Conservation (phyloP, 192 early-diverging fungal genomes). For the Thamnidium elegans region DNA sequence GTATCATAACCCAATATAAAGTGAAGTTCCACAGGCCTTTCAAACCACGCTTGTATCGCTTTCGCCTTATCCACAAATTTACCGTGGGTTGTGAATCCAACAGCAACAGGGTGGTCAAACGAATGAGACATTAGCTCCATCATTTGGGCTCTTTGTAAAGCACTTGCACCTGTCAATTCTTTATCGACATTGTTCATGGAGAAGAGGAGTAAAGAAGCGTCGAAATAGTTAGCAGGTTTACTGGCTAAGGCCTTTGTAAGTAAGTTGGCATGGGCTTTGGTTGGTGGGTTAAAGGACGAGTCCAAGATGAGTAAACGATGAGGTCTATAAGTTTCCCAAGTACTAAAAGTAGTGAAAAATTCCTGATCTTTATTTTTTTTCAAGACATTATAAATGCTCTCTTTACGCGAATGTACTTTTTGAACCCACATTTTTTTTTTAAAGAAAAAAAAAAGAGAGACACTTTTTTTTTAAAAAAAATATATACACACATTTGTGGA, state of each 20-base stretch:
- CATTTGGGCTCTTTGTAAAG: slow-evolving; percentile 67
- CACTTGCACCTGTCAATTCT: slow-evolving; percentile 45
- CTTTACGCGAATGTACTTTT: not conserved
- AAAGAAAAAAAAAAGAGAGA: not conserved
- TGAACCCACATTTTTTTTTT: not conserved
- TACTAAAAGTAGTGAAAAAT: not conserved
- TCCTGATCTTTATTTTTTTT: not conserved
- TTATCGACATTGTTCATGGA: slow-evolving; percentile 73
- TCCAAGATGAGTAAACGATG: slow-evolving; percentile 51
- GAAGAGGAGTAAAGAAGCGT: slow-evolving; percentile 61
- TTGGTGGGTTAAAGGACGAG: slow-evolving; percentile 77
- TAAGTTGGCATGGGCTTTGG: slow-evolving; percentile 56
- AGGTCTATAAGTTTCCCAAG: slow-evolving; percentile 27
- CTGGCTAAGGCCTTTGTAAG: slow-evolving; percentile 38
- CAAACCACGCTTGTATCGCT: slow-evolving; percentile 31
- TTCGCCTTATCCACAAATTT: slow-evolving; percentile 70
- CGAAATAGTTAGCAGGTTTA: slow-evolving; percentile 42
- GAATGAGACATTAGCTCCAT: slow-evolving; percentile 57
- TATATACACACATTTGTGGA: no score
- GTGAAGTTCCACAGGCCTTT: slow-evolving; percentile 36
- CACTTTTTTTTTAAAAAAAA: no score
- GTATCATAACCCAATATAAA: slow-evolving; percentile 86
- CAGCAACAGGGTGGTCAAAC: slow-evolving; percentile 38
- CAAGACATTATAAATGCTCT: not conserved
- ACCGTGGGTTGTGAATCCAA: slow-evolving; percentile 58